phyloP scores from a whole-genome alignment of 2,329 filamentous ascomycete genomes.

The Xylariaceae sp. region DNA sequence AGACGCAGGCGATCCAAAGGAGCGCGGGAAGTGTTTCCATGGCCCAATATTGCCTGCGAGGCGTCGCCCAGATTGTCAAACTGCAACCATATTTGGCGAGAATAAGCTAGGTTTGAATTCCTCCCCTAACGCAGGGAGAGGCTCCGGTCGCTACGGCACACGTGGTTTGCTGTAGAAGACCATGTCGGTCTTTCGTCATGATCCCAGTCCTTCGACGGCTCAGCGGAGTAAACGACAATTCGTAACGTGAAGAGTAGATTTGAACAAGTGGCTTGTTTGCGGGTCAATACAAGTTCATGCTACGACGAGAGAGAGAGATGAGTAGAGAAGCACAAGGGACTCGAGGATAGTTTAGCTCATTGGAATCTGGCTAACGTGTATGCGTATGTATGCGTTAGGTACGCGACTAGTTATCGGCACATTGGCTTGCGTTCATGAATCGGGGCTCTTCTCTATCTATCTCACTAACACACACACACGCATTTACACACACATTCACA shows the following conservation, averaged over 20 bases:
- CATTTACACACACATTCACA: too few species aligned
- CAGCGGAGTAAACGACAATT: slow-evolving; percentile 9
- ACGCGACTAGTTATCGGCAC: background rate
- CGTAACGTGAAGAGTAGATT: slow-evolving; percentile 14
- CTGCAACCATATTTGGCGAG: slow-evolving; percentile 4
- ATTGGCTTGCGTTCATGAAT: background rate
- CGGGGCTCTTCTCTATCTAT: background rate
- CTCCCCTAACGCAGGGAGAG: slow-evolving; percentile 21
- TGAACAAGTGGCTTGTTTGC: slow-evolving; percentile 5
- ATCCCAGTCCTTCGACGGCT: too few species aligned
- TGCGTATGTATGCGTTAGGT: background rate
- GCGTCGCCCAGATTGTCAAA: background rate
- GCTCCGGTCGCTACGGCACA: slow-evolving; percentile 13
- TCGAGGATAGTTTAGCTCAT: background rate
- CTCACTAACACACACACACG: too few species aligned
- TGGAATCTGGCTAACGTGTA: background rate
- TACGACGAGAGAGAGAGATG: background rate
- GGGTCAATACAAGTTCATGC: background rate
- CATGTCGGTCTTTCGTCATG: slow-evolving; percentile 12
- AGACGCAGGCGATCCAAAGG: slow-evolving; percentile 18
- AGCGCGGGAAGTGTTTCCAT: slow-evolving; percentile 19
- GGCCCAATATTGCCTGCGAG: slow-evolving; percentile 5
- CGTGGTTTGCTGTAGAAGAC: slow-evolving; percentile 9
- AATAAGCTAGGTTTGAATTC: slow-evolving; percentile 10
- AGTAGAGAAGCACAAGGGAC: background rate